Conservation (phyloP, 208 protist genomes). For the Crithidia sp. region DNA sequence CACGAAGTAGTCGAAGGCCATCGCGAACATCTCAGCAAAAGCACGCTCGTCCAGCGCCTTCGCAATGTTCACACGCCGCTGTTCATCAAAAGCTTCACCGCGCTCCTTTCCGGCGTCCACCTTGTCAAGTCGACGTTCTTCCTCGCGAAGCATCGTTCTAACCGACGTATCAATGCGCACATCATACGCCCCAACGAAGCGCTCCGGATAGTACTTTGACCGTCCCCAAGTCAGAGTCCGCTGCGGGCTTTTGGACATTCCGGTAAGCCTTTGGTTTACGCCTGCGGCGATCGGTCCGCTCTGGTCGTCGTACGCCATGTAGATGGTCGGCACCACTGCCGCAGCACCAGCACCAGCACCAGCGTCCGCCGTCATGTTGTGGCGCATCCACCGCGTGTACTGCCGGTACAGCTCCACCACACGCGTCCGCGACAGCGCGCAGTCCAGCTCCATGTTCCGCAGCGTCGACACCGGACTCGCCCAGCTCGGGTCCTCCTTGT, state of each 20-base stretch:
- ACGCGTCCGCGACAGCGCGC: slow-evolving; percentile 1
- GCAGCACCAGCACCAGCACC: neutral
- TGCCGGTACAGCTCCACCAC: slow-evolving; percentile 2
- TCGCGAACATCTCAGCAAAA: neutral
- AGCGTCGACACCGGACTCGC: neutral
- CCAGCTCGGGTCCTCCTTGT: slow-evolving; percentile 2
- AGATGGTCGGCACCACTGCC: slow-evolving; percentile 2
- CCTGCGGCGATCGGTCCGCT: neutral
- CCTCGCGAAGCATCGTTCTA: no score
- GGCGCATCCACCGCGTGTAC: slow-evolving; percentile 2
- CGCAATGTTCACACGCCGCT: neutral
- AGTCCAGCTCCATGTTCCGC: slow-evolving; percentile 7
- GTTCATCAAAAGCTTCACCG: neutral
- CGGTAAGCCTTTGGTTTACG: neutral
- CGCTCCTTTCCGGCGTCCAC: no score
- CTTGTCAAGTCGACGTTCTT: no score
- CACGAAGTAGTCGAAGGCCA: slow-evolving; percentile 9
- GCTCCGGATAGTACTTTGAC: neutral
- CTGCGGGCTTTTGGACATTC: neutral
- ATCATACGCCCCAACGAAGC: slow-evolving; percentile 3
- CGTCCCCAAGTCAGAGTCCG: neutral
- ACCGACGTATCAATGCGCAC: neutral
- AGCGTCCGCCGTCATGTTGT: neutral
- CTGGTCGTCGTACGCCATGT: neutral
- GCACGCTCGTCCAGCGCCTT: neutral